phyloP scores from a whole-genome alignment of 2,329 filamentous ascomycete species.

The Phialocephala sp. region DNA sequence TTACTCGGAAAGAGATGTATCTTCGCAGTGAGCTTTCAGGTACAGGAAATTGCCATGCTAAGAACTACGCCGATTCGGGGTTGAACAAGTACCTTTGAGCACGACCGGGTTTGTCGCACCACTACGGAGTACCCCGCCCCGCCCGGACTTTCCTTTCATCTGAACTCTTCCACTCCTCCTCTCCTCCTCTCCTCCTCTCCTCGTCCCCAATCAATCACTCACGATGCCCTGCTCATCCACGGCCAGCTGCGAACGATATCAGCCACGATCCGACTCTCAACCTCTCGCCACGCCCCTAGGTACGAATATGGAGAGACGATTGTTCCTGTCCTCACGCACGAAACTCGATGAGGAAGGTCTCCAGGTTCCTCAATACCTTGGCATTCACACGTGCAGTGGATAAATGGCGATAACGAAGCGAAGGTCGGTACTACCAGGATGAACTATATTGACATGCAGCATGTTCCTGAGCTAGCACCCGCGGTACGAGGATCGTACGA shows the following conservation, averaged over 20 bases:
- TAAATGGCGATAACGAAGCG: constrained; percentile 17
- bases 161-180: neutral
- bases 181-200: neutral
- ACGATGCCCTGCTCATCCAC: neutral
- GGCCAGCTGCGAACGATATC: neutral
- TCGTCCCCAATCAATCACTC: neutral
- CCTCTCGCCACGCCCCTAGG: neutral
- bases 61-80: no score
- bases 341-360: constrained; percentile 20
- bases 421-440: constrained; percentile 20
- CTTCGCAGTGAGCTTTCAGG: no score
- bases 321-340: neutral
- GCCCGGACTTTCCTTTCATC: neutral
- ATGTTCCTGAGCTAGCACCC: constrained; percentile 14
- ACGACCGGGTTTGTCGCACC: no score
- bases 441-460: neutral
- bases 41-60: no score
- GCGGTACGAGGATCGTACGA: no score
- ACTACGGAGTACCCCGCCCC: no score
- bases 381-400: constrained; percentile 20
- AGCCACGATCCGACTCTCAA: neutral
- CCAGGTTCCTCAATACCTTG: constrained; percentile 9
- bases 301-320: neutral
- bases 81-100: no score
- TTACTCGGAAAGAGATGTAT: no score